Conservation (phyloP, 768 basidiomycete species). For the Rubroboletus satanas region DNA sequence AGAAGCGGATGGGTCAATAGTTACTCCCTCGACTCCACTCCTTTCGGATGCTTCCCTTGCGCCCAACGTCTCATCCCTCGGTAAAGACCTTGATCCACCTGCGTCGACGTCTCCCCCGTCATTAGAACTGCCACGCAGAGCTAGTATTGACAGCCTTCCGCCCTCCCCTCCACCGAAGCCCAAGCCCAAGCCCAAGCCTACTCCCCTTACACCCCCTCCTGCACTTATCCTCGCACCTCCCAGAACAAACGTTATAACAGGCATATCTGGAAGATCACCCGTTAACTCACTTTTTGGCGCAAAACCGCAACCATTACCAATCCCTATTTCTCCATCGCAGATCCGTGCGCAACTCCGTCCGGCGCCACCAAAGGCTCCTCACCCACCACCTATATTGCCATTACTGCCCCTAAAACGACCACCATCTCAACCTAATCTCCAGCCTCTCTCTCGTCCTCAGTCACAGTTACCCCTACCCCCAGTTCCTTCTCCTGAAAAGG, state of each 20-base stretch:
- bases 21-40: slow-evolving; percentile 2
- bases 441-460: not conserved
- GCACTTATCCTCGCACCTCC: slow-evolving; percentile 13
- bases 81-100: slow-evolving; percentile 11
- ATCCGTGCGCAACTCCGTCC: slow-evolving; percentile 30
- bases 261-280: slow-evolving; percentile 22
- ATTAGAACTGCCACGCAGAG: slow-evolving; percentile 2
- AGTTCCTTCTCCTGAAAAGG: slow-evolving; percentile 2
- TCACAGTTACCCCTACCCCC: slow-evolving; percentile 13
- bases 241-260: slow-evolving; percentile 17
- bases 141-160: slow-evolving; percentile 16
- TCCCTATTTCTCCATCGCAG: slow-evolving; percentile 27
- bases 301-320: slow-evolving; percentile 24
- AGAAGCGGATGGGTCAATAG: not conserved
- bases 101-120: not conserved
- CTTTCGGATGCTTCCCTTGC: slow-evolving; percentile 13
- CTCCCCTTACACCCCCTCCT: slow-evolving; percentile 8
- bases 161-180: slow-evolving; percentile 24
- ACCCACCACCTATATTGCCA: slow-evolving; percentile 20
- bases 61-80: slow-evolving; percentile 8
- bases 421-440: slow-evolving; percentile 14
- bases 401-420: slow-evolving; percentile 21
- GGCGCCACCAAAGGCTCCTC: slow-evolving; percentile 20
- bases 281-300: slow-evolving; percentile 23
- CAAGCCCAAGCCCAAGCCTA: slow-evolving; percentile 11